Evolutionary conservation across 164 flowering plant species (phyloP).

Genomic region (Echeveria elegans): DNA sequence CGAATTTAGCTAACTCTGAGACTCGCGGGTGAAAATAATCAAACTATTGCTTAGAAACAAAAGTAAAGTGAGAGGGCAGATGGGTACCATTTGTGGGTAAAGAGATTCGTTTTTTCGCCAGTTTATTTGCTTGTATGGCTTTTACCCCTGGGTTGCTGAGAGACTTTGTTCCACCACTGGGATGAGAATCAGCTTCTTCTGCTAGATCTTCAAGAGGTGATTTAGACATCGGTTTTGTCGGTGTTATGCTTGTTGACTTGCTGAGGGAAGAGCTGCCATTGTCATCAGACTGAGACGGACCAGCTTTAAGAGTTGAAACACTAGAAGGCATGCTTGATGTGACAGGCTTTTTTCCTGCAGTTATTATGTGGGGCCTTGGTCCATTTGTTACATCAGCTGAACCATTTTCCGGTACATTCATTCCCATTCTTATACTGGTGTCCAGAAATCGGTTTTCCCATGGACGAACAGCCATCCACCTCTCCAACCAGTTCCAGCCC

Average conservation of each 20-base stretch:
- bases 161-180: constrained; percentile 42
- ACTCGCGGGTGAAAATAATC: neutral
- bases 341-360: constrained; percentile 36
- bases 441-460: constrained; percentile 96
- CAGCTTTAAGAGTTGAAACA: constrained; percentile 37
- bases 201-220: constrained; percentile 25
- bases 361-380: constrained; percentile 24
- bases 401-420: constrained; percentile 38
- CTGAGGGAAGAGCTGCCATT: constrained; percentile 59
- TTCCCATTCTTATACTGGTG: constrained; percentile 67
- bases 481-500: constrained; percentile 99
- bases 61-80: neutral
- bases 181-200: constrained; percentile 45
- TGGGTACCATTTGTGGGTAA: constrained; percentile 59
- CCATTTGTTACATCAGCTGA: constrained; percentile 33
- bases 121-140: constrained; percentile 30
- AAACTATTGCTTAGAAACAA: neutral
- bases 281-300: constrained; percentile 51
- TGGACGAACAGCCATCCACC: constrained; percentile 99
- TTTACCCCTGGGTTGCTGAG: constrained; percentile 86
- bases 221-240: constrained; percentile 45
- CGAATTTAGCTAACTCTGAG: neutral
- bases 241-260: constrained; percentile 34
- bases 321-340: constrained; percentile 24
- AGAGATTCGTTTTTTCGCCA: constrained; percentile 64